A percentile compares a stretch with the other conserved stretches of the same genome.
phyloP scores from a whole-genome alignment of 345 rosid species.

The Psidium guajava region DNA sequence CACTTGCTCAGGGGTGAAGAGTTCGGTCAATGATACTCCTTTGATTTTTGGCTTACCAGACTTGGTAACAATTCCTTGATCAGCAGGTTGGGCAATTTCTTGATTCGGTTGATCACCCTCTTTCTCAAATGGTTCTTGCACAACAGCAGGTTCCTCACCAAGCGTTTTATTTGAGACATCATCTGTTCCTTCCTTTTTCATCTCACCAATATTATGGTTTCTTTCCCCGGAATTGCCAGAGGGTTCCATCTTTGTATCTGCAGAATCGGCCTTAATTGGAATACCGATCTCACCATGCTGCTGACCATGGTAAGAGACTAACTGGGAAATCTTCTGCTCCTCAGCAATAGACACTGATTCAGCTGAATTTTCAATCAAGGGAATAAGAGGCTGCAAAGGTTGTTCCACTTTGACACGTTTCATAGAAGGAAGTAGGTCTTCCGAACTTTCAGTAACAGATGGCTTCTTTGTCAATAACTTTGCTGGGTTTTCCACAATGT shows the following conservation, averaged over 20 bases:
- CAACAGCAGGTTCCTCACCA: constrained; percentile 23
- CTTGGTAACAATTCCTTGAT: constrained; percentile 37
- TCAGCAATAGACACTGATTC: constrained; percentile 17
- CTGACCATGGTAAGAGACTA: constrained; percentile 36
- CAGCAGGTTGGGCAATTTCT: constrained; percentile 44
- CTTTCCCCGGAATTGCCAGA: constrained; percentile 38
- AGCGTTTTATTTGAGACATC: constrained; percentile 29
- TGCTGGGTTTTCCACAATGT: constrained; percentile 26
- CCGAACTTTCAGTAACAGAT: constrained; percentile 31
- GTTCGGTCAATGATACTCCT: constrained; percentile 90
- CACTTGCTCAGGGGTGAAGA: constrained; percentile 97
- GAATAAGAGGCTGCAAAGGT: constrained; percentile 30
- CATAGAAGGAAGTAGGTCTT: constrained; percentile 50
- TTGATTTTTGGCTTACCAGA: constrained; percentile 94
- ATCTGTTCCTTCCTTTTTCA: constrained; percentile 35
- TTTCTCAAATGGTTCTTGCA: constrained; percentile 20
- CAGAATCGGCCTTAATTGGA: constrained; percentile 38
- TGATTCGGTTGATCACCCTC: constrained; percentile 38
- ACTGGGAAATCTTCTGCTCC: constrained; percentile 31
- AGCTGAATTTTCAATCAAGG: constrained; percentile 33
- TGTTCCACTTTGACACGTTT: constrained; percentile 85
- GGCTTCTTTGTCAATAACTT: constrained; percentile 28
- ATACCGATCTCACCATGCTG: constrained; percentile 22
- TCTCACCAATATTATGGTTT: constrained; percentile 34
- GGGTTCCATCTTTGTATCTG: constrained; percentile 49